Base-by-base conservation (phyloP, 139 green algal species). In the Trebouxia sp. region DNA sequence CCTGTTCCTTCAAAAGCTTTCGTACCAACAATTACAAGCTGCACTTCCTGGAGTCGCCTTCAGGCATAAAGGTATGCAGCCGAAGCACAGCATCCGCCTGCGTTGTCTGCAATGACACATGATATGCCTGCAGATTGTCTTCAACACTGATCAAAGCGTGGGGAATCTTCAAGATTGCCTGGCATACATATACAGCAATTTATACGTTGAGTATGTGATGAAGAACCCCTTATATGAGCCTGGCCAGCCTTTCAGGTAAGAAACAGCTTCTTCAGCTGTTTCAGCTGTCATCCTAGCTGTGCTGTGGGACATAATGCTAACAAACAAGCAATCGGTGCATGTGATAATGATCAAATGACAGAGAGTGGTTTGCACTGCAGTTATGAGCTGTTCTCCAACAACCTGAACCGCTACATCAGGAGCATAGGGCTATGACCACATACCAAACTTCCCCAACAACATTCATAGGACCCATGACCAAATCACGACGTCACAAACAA, bases 11-110 rank as follows among this genome's bases (percentile, higher is more conserved):
- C 82, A 80, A 90, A 70, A 90, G 83, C 53, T 98, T 98, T 70
- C 86, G 75, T 0, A 96, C 93, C n/a, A 92, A 93, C 85, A 91
- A 85, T 30, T 98, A 98, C 82, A 98, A 98, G 76, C 84, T 98
- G 48, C 95, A 97, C 79, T 98, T 95, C 74, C 56, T 97, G 47
- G 94, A 98, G 72, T 92, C 94, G 20, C 93, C 94, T 12, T 96
- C 93, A 37, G 95, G 95, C 41, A 85, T 97, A 56, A 98, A 97
- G 91, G 93, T 47, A 81, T 35, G 4, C 28, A 35, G 48, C n/a
- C 26, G 9, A 32, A 37, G 56, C 56, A 58, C 50, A 28, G 50
- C 2, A 58, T 58, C 3, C 4, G 50, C n/a, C n/a, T n/a, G n/a
- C n/a, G n/a, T n/a, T n/a, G n/a, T n/a, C n/a, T n/a, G n/a, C n/a